phyloP scores from a whole-genome alignment of 768 basidiomycete genomes.

The Asterophora lycoperdoides region DNA sequence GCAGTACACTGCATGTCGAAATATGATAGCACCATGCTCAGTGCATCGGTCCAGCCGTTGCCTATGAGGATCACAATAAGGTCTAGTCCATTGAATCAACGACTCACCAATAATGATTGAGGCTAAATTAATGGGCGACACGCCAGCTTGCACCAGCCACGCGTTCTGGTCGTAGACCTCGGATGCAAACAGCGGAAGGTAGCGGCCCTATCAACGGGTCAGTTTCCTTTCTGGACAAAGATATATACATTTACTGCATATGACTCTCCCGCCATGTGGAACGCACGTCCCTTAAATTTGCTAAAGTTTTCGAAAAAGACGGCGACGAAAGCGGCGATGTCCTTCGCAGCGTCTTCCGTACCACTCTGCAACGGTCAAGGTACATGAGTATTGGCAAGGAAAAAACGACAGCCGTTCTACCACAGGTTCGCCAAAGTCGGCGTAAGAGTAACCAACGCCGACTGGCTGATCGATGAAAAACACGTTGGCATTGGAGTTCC shows the following conservation, averaged over 20 bases:
- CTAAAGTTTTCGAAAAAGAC: slow-evolving; percentile 75
- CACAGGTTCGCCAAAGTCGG: slow-evolving; percentile 57
- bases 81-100: background rate
- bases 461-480: slow-evolving; percentile 63
- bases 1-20: slow-evolving; percentile 53
- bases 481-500: slow-evolving; percentile 65
- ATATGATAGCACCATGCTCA: slow-evolving; percentile 37
- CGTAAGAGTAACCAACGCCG: slow-evolving; percentile 60
- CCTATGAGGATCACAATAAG: slow-evolving; percentile 27
- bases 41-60: slow-evolving; percentile 59
- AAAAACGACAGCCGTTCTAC: slow-evolving; percentile 28
- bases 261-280: slow-evolving; percentile 72
- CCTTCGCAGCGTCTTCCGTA: slow-evolving; percentile 63
- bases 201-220: slow-evolving; percentile 46
- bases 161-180: slow-evolving; percentile 73
- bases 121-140: slow-evolving; percentile 59
- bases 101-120: slow-evolving; percentile 66
- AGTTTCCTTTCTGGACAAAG: background rate
- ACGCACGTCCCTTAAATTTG: slow-evolving; percentile 61
- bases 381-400: background rate
- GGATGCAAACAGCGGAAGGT: slow-evolving; percentile 71
- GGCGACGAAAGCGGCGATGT: slow-evolving; percentile 65
- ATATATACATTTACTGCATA: slow-evolving; percentile 51
- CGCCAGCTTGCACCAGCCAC: slow-evolving; percentile 44
- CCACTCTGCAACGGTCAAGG: slow-evolving; percentile 37